Evolutionary conservation across 225 moss, liverwort and hornwort genomes (phyloP).

Genomic region (Polytrichum commune): DNA sequence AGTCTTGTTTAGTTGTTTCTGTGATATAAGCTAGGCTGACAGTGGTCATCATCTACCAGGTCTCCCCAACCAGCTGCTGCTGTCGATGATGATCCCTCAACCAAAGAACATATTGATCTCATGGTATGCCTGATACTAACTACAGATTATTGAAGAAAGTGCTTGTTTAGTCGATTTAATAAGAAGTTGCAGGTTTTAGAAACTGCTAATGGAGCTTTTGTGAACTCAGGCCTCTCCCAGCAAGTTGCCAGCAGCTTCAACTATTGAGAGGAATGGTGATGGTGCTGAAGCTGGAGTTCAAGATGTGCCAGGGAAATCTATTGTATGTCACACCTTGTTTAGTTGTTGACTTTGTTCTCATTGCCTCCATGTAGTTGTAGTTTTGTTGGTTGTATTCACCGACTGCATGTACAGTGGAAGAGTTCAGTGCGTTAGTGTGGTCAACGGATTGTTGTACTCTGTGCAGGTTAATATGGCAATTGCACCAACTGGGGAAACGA

Average conservation of each 20-base stretch:
- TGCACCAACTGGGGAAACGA: conserved; percentile 22
- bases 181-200: too few species aligned
- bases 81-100: conserved; percentile 27
- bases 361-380: not conserved
- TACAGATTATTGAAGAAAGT: too few species aligned
- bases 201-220: too few species aligned
- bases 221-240: conserved; percentile 44
- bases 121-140: conserved; percentile 46
- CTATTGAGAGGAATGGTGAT: conserved; percentile 36
- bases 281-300: conserved; percentile 17
- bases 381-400: not conserved
- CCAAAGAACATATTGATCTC: conserved; percentile 61
- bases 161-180: too few species aligned
- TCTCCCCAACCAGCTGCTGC: conserved; percentile 25
- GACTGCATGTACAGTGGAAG: not conserved
- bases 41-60: conserved; percentile 24
- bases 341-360: not conserved
- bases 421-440: not conserved
- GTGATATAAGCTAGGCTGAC: not conserved
- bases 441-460: not conserved
- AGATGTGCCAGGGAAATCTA: conserved; percentile 28
- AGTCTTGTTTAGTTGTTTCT: too few species aligned
- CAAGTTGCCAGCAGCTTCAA: conserved; percentile 20
- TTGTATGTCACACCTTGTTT: conserved; percentile 32
- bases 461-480: conserved; percentile 47